Evolutionary conservation across 441 rosid genomes (phyloP), one percentile per base, ranked within the genome.

Genomic region (Macaranga tanarius): DNA sequence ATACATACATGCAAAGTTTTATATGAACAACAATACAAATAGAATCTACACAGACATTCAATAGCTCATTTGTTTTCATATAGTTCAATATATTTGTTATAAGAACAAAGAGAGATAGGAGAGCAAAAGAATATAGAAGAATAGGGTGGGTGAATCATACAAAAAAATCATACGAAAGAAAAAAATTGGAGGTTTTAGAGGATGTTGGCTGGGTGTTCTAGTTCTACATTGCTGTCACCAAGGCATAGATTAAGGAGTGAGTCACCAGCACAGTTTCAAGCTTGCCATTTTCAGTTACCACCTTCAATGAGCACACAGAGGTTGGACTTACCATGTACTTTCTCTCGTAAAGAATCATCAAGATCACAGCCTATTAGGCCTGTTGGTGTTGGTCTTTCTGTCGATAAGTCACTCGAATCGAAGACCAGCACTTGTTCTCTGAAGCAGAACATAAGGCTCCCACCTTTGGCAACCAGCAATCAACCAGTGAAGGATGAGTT

Each of bases 181-280:
- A 59, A 77, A 77, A 59, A 68, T 78, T 80, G 82, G 80, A 83
- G 81, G 62, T 74, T 82, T 65, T 86, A 90, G 89, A 95, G 86
- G 80, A 95, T 95, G 99, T 91, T 95, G 99, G 97, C 97, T 74
- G 98, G 99, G 86, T 91, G 95, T 84, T 91, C 98, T 74, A 92
- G 96, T 81, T 88, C 98, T 67, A 79, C 97, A 89, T 77, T 95
- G 88, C 74, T 90, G 88, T 95, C 99, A 65, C 99, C 99, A 42
- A 92, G 98, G 86, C 87, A 92, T 84, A 88, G 98, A 89, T 89
- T 95, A 77, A 95, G 91, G 86, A 95, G 91, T 72, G 99, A 92
- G 83, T 82, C 92, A 73, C 50, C 90, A 16, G 85, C 91, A 82
- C 92, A 89, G 84, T 87, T 84, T 77, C 91, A 83, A 81, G 88